These are phyloP conservation scores for Globisporangium barbulae DNA, from an alignment of 352 stramenopile genomes.

Conservation along the genomic window DNA sequence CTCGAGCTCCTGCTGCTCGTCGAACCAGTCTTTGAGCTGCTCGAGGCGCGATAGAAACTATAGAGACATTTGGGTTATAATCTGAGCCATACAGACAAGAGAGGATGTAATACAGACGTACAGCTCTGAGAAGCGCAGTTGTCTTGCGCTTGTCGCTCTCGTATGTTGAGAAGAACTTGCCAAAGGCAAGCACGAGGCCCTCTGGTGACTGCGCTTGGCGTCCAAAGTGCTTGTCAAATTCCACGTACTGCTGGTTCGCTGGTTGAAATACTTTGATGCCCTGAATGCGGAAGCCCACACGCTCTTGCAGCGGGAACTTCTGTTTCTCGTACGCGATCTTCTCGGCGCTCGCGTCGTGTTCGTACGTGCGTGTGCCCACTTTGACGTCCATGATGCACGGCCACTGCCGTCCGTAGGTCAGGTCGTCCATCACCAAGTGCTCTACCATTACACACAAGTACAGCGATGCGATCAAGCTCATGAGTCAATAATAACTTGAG, in stretches of 20 bases:
- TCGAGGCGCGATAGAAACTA: slow-evolving; percentile 73
- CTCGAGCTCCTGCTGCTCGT: slow-evolving; percentile 69
- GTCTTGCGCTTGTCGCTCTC: slow-evolving; percentile 21
- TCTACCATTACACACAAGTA: slow-evolving; percentile 27
- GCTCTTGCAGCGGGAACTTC: slow-evolving; percentile 93
- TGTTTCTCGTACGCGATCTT: slow-evolving; percentile 89
- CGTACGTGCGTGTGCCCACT: slow-evolving; percentile 94
- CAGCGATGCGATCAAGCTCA: neutral
- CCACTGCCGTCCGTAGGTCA: slow-evolving; percentile 75
- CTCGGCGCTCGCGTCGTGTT: slow-evolving; percentile 79
- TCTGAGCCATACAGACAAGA: neutral
- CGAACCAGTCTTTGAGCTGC: slow-evolving; percentile 67
- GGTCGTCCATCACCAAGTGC: slow-evolving; percentile 89
- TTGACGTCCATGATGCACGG: slow-evolving; percentile 97
- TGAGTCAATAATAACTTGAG: neutral
- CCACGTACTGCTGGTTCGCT: slow-evolving; percentile 49
- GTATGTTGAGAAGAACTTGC: slow-evolving; percentile 68
- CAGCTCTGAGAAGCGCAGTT: slow-evolving; percentile 36
- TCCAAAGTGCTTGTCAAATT: slow-evolving; percentile 89
- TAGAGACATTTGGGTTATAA: neutral
- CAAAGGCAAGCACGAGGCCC: slow-evolving; percentile 65
- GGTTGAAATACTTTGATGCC: slow-evolving; percentile 90
- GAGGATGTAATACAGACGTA: slow-evolving; percentile 16
- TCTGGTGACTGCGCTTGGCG: slow-evolving; percentile 49
- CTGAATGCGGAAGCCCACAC: slow-evolving; percentile 92